Percentiles rank a stretch among this genome's conserved stretches.
Evolutionary conservation across 2,329 filamentous ascomycete species (phyloP).

Genomic region (Xylaria sp.): DNA sequence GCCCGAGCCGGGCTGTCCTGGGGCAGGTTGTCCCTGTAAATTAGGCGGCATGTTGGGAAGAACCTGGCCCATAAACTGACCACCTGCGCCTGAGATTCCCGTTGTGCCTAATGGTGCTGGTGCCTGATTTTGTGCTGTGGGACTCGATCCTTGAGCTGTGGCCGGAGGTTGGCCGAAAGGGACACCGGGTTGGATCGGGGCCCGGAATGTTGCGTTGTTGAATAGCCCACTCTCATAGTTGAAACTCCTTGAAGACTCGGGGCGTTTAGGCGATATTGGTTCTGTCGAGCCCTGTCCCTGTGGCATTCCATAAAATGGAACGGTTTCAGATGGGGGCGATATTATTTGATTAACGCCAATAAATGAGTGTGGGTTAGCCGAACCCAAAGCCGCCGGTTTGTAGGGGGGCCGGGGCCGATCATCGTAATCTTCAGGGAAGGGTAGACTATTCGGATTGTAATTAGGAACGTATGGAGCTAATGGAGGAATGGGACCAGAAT

Average conservation of each 20-base stretch:
- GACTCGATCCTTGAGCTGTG: background rate
- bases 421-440: slow-evolving; percentile 27
- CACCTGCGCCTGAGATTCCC: background rate
- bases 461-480: slow-evolving; percentile 34
- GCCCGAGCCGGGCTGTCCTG: background rate
- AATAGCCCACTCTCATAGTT: slow-evolving; percentile 53
- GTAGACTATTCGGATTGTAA: slow-evolving; percentile 20
- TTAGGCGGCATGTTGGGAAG: background rate
- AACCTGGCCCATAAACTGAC: background rate
- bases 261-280: slow-evolving; percentile 41
- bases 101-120: background rate
- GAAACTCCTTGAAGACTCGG: slow-evolving; percentile 50
- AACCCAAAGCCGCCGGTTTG: slow-evolving; percentile 31
- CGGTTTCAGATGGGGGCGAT: slow-evolving; percentile 36
- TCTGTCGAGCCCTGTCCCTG: slow-evolving; percentile 40
- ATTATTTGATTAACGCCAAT: slow-evolving; percentile 38
- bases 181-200: slow-evolving; percentile 3
- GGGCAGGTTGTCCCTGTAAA: background rate
- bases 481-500: slow-evolving; percentile 11
- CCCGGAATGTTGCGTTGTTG: slow-evolving; percentile 48
- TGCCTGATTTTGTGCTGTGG: background rate
- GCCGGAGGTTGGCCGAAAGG: background rate
- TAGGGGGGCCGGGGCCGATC: slow-evolving; percentile 32
- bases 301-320: slow-evolving; percentile 46
- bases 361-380: slow-evolving; percentile 31